Conservation (phyloP, 306 rosid species). For the Herpetospermum pedunculosum region DNA sequence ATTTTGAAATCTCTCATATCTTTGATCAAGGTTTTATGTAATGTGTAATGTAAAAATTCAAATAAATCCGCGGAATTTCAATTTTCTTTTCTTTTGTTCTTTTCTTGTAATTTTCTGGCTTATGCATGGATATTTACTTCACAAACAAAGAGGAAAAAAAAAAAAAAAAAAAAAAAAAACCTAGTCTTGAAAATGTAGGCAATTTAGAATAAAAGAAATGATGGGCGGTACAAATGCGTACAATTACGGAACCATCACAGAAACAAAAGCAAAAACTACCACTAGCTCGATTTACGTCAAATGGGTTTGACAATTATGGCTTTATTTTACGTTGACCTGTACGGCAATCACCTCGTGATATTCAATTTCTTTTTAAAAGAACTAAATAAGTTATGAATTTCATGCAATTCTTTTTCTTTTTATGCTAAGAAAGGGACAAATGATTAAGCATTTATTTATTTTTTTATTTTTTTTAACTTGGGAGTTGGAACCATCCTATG, state of each 20-base stretch:
- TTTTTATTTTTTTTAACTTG: too few relatives aligned
- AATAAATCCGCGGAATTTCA: neutral
- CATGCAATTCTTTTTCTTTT: neutral
- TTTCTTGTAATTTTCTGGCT: neutral
- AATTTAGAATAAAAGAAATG: neutral
- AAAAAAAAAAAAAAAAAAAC: too few relatives aligned
- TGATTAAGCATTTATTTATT: too few relatives aligned
- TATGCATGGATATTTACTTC: neutral
- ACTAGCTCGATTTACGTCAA: neutral
- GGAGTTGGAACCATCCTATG: too few relatives aligned
- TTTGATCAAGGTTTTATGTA: constrained; percentile 31
- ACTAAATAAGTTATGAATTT: neutral
- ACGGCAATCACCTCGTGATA: neutral
- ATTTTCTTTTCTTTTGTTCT: neutral
- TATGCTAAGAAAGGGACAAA: too few relatives aligned
- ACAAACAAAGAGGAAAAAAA: too few relatives aligned
- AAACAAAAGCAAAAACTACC: neutral
- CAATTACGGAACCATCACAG: neutral
- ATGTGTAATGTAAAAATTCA: constrained; percentile 7
- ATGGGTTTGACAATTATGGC: neutral
- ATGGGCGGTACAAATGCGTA: neutral
- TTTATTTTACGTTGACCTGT: neutral
- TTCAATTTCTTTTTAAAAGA: neutral
- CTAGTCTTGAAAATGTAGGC: too few relatives aligned
- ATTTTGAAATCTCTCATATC: constrained; percentile 51